These are phyloP conservation scores for Naganishia randhawae DNA, from an alignment of 768 basidiomycete genomes.

Conservation along the genomic window DNA sequence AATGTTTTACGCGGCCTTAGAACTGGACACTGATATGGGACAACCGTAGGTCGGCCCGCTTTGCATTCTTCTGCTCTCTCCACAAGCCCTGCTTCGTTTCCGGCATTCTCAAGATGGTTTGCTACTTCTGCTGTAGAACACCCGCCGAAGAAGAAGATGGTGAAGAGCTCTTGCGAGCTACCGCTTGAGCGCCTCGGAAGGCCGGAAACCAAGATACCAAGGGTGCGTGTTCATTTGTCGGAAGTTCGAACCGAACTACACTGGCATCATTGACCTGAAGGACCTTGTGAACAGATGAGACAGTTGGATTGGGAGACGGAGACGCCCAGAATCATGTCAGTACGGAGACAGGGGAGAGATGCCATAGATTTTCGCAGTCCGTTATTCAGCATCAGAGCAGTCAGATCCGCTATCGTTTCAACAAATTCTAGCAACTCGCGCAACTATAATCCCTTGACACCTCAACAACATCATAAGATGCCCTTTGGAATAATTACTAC, in stretches of 20 bases:
- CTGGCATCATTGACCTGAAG: not conserved
- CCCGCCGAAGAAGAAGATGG: not conserved
- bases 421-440: not conserved
- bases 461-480: slow-evolving; percentile 6
- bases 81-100: not conserved
- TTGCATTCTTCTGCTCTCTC: slow-evolving; percentile 1
- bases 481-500: slow-evolving; percentile 28
- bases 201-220: not conserved
- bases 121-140: slow-evolving; percentile 20
- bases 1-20: slow-evolving; percentile 38
- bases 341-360: slow-evolving; percentile 4
- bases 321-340: slow-evolving; percentile 11
- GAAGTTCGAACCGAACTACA: not conserved
- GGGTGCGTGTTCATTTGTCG: not conserved
- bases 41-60: slow-evolving; percentile 21
- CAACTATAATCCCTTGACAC: slow-evolving; percentile 12
- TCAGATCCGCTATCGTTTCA: slow-evolving; percentile 1
- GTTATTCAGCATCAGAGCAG: slow-evolving; percentile 13
- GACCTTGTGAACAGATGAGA: not conserved
- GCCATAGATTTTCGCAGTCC: slow-evolving; percentile 11
- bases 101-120: slow-evolving; percentile 16
- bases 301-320: slow-evolving; percentile 18
- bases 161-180: slow-evolving; percentile 9
- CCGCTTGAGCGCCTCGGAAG: slow-evolving; percentile 13
- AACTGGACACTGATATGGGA: slow-evolving; percentile 34